Conservation (phyloP, 768 basidiomycete genomes). For the Cyclocybe cylindracea region DNA sequence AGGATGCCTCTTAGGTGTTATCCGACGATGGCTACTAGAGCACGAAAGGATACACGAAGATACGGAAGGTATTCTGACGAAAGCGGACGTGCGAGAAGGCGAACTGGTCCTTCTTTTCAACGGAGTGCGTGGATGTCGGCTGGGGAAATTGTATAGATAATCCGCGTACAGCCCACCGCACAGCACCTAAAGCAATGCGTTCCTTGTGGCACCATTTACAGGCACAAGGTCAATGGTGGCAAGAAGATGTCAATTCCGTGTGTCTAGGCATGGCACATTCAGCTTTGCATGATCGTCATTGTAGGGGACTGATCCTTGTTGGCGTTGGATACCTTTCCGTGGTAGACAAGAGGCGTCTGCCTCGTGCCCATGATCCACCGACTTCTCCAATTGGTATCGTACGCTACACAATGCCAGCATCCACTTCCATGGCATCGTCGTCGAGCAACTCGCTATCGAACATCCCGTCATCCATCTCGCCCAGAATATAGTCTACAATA, state of each 20-base stretch:
- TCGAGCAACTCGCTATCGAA: slow-evolving; percentile 47
- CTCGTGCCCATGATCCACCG: no score
- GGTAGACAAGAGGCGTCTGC: no score
- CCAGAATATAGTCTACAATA: slow-evolving; percentile 86
- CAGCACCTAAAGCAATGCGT: no score
- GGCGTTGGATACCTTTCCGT: no score
- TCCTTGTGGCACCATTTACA: no score
- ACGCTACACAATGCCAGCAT: slow-evolving; percentile 9
- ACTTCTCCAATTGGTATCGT: no score
- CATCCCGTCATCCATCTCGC: slow-evolving; percentile 85
- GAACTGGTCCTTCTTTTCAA: slow-evolving; percentile 75
- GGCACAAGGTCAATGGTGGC: no score
- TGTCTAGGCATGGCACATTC: no score
- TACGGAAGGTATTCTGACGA: slow-evolving; percentile 39
- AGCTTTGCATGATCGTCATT: neutral
- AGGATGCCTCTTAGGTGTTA: slow-evolving; percentile 75
- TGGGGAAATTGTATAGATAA: slow-evolving; percentile 45
- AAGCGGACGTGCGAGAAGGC: slow-evolving; percentile 44
- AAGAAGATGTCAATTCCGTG: no score
- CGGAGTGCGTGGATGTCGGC: slow-evolving; percentile 66
- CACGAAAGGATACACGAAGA: slow-evolving; percentile 57
- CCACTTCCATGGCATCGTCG: slow-evolving; percentile 48
- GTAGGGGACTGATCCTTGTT: no score
- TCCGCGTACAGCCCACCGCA: no score
- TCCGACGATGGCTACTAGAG: slow-evolving; percentile 69